Evolutionary conservation across 345 rosid genomes (phyloP), one percentile per base, ranked within the genome.

Genomic region (Euphorbia peplus): DNA sequence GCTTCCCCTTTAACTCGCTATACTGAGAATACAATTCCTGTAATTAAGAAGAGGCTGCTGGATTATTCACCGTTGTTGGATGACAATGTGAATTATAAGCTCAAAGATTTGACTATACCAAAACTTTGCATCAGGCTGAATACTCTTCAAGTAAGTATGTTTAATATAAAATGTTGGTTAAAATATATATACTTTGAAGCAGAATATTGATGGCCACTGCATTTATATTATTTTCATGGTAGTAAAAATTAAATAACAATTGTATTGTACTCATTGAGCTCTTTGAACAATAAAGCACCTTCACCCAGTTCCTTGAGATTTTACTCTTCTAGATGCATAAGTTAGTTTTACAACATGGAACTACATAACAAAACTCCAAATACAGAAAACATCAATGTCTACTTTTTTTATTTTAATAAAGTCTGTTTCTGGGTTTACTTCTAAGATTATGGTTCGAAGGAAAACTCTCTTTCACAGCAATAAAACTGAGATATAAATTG

Each of bases 1-100:
- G 78, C 89, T 83, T 95, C 99, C 76, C 97, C 99, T 79, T 77
- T 95, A 79, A 91, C 99, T 83, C 95, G 99, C 51, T 70, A 70
- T n/a, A 53, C 67, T 0, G 67, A 70, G 73, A 39, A 52, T 35
- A 60, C 54, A 25, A 52, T 70, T 50, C 60, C 68, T 4, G 58
- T 70, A 21, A 39, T 70, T 18, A 70, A 41, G 67, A 70, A 63
- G 64, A 51, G 53, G 51, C n/a, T 70, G 21, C 28, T 39, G 15
- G 73, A 22, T 18, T 26, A 28, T 75, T 63, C 78, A 26, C 78
- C 79, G 63, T 69, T 81, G 58, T 69, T 81, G 61, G 95, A 95
- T 64, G 78, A 83, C 55, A 76, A 73, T 47, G 64, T 87, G 75
- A 75, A 72, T 55, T 73, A 59, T 62, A 88, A 84, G 73, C 68